Conservation (phyloP, 345 rosid genomes). For the Aquilaria sinensis region DNA sequence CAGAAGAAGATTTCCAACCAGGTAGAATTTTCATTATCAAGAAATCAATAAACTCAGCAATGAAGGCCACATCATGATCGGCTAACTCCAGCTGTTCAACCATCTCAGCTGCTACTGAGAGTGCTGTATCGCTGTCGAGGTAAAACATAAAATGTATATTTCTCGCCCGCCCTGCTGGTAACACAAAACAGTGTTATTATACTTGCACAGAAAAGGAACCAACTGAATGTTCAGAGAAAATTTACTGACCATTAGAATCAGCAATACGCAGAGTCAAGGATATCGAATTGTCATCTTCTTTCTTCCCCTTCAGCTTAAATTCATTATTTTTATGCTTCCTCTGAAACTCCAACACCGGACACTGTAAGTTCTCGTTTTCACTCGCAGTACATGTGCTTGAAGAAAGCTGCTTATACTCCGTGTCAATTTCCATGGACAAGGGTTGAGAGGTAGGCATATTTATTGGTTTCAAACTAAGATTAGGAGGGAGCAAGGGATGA, state of each 20-base stretch:
- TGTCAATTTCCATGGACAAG: constrained; percentile 61
- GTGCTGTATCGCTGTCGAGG: constrained; percentile 65
- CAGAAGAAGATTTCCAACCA: constrained; percentile 25
- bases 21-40: constrained; percentile 48
- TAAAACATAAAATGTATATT: constrained; percentile 68
- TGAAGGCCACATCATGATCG: constrained; percentile 46
- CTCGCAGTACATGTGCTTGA: constrained; percentile 34
- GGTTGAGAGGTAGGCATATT: constrained; percentile 25
- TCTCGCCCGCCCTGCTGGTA: constrained; percentile 31
- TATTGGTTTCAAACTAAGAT: constrained; percentile 21
- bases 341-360: constrained; percentile 41
- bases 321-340: constrained; percentile 39
- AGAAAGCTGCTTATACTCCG: constrained; percentile 31
- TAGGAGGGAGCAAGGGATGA: constrained; percentile 20
- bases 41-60: constrained; percentile 69
- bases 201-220: too few relatives aligned
- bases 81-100: constrained; percentile 71
- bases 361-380: constrained; percentile 34
- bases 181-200: constrained; percentile 1
- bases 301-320: constrained; percentile 50
- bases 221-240: not conserved
- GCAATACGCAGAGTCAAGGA: constrained; percentile 54
- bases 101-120: constrained; percentile 79
- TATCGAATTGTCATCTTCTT: constrained; percentile 35
- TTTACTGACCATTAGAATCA: constrained; percentile 42